A percentile compares a stretch with the other conserved stretches of the same genome.
Evolutionary conservation across 805 yeast genomes (phyloP).

Genomic region (Metschnikowia peoriensis): DNA sequence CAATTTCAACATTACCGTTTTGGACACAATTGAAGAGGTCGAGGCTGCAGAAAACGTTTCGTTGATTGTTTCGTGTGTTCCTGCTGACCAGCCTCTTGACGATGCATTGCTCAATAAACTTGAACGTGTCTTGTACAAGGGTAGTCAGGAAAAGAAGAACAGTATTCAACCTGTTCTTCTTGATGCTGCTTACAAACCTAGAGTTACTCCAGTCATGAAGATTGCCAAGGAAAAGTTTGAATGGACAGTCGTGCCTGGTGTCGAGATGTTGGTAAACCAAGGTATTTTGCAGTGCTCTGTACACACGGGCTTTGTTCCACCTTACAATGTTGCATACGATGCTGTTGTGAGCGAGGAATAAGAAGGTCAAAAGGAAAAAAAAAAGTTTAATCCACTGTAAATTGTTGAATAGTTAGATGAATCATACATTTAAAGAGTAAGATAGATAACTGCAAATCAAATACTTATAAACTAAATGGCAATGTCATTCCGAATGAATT

Average conservation of each 20-base stretch:
- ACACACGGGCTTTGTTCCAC: conserved; percentile 70
- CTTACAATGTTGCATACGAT: conserved; percentile 57
- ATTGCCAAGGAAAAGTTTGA: conserved; percentile 59
- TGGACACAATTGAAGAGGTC: conserved; percentile 50
- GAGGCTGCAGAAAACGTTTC: conserved; percentile 46
- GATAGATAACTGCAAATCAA: no score
- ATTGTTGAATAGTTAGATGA: no score
- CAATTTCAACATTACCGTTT: conserved; percentile 55
- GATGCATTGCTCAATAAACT: conserved; percentile 45
- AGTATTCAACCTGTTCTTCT: conserved; percentile 56
- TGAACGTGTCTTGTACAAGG: conserved; percentile 45
- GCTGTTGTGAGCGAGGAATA: conserved; percentile 47
- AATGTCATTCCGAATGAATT: no score
- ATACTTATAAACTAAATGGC: no score
- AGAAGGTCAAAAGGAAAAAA: background rate
- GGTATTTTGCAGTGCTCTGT: conserved; percentile 82
- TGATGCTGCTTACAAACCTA: conserved; percentile 95
- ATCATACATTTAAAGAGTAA: no score
- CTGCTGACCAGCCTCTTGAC: conserved; percentile 75
- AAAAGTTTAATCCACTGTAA: background rate
- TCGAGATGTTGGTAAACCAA: conserved; percentile 89
- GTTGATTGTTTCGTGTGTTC: conserved; percentile 75
- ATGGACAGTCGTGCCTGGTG: conserved; percentile 89
- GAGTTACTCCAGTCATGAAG: conserved; percentile 81
- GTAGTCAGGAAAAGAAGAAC: conserved; percentile 27